Conservation (phyloP, 2,329 filamentous ascomycete genomes). For the Dactylellina cionopaga region DNA sequence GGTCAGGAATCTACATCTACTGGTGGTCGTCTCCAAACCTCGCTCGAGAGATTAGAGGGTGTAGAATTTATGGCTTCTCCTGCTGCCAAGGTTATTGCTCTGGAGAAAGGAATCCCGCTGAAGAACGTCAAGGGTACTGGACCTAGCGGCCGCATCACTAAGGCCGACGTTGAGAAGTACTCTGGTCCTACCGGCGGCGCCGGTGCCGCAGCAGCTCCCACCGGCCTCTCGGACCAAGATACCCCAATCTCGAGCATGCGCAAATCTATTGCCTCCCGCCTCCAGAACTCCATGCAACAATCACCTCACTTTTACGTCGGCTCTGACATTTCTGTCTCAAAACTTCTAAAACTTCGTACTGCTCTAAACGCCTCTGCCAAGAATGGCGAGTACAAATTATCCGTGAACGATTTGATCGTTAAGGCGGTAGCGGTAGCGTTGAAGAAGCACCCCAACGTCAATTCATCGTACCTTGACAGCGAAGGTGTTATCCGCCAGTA, state of each 20-base stretch:
- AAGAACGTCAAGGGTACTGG: slow-evolving; percentile 86
- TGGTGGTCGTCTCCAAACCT: slow-evolving; percentile 78
- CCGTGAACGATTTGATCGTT: slow-evolving; percentile 99
- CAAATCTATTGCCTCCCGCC: slow-evolving; percentile 93
- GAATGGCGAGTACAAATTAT: slow-evolving; percentile 92
- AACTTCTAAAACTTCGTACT: slow-evolving; percentile 94
- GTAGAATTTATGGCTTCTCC: slow-evolving; percentile 70
- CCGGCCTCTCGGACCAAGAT: slow-evolving; percentile 80
- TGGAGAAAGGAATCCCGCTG: slow-evolving; percentile 83
- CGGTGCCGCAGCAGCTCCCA: slow-evolving; percentile 65
- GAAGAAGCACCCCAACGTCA: slow-evolving; percentile 93
- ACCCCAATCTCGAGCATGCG: slow-evolving; percentile 89
- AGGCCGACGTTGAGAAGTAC: slow-evolving; percentile 91
- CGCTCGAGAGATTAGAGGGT: slow-evolving; percentile 77
- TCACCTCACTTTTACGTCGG: slow-evolving; percentile 99
- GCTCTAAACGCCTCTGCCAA: slow-evolving; percentile 88
- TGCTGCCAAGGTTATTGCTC: slow-evolving; percentile 81
- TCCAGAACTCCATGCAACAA: slow-evolving; percentile 86
- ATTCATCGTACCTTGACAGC: slow-evolving; percentile 88
- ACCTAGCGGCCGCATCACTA: slow-evolving; percentile 84
- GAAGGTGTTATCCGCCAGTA: slow-evolving; percentile 90
- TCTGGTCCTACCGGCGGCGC: slow-evolving; percentile 60
- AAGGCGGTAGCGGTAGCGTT: slow-evolving; percentile 91
- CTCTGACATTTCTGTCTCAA: slow-evolving; percentile 86
- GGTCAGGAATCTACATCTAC: slow-evolving; percentile 64